These are phyloP conservation scores for Heterobasidion parviporum DNA, from an alignment of 1,284 basidiomycete species.

Conservation along the genomic window DNA sequence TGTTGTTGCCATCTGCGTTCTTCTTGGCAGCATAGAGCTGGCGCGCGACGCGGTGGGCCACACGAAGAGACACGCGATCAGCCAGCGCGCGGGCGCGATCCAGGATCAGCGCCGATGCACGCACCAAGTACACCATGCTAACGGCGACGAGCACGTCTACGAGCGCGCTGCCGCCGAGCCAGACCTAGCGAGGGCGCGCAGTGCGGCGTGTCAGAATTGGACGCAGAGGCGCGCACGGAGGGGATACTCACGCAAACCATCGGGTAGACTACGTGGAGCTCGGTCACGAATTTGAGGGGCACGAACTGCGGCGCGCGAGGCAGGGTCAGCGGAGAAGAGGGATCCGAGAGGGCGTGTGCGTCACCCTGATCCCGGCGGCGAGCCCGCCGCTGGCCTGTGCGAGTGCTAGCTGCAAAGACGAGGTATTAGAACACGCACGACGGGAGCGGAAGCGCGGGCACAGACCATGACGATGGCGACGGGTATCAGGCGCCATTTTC, in stretches of 20 bases:
- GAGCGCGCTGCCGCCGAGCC: constrained; percentile 1
- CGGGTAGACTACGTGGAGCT: background rate
- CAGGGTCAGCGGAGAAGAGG: too few species aligned
- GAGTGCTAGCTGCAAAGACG: too few species aligned
- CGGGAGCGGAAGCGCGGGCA: too few species aligned
- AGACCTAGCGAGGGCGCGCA: background rate
- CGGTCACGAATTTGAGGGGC: background rate
- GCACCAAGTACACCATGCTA: constrained; percentile 1
- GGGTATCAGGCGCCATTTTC: background rate
- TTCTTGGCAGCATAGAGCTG: background rate
- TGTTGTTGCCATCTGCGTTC: background rate
- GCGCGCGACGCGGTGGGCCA: background rate
- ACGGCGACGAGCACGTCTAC: background rate
- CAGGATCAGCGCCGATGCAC: background rate
- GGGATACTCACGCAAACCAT: background rate
- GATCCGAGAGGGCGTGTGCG: too few species aligned
- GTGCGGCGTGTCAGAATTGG: too few species aligned
- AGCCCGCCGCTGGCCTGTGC: too few species aligned
- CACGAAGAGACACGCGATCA: background rate
- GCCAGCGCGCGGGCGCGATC: background rate
- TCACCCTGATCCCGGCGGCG: too few species aligned
- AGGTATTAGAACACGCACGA: too few species aligned
- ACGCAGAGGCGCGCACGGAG: too few species aligned
- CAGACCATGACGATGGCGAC: too few species aligned
- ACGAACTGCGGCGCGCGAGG: too few species aligned